phyloP scores from a whole-genome alignment of 1,284 basidiomycete species.

The Tilletia horrida region DNA sequence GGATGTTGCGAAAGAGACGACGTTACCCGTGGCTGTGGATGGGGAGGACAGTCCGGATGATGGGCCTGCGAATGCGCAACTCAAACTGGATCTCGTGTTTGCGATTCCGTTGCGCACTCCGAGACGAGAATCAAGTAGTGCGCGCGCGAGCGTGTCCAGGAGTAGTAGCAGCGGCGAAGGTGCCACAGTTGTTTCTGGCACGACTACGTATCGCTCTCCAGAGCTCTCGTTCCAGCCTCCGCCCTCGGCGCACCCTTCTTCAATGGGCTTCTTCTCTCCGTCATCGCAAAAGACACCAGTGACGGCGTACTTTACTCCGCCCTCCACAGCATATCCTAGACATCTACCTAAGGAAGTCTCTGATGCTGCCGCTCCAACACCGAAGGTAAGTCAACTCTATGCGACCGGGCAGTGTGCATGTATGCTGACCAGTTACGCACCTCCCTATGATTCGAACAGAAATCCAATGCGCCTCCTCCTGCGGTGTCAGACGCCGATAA shows the following conservation, averaged over 20 bases:
- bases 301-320: constrained; percentile 24
- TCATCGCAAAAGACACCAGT: not conserved
- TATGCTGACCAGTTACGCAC: not conserved
- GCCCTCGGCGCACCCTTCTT: not conserved
- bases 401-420: too few relatives aligned
- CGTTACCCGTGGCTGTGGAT: constrained; percentile 31
- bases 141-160: too few relatives aligned
- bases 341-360: not conserved
- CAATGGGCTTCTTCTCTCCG: not conserved
- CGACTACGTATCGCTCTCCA: not conserved
- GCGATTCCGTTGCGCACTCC: constrained; percentile 2
- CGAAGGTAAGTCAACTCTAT: not conserved
- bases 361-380: not conserved
- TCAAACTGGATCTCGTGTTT: not conserved
- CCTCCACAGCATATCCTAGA: constrained; percentile 20
- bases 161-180: too few relatives aligned
- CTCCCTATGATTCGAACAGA: not conserved
- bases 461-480: constrained; percentile 12
- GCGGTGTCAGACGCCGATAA: not conserved
- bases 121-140: not conserved
- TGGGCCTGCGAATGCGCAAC: not conserved
- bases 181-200: not conserved
- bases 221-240: not conserved
- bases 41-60: not conserved
- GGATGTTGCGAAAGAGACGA: constrained; percentile 77